These are phyloP conservation scores for Raffaelea albimanens DNA, from an alignment of 2,329 filamentous ascomycete species.

Conservation along the genomic window DNA sequence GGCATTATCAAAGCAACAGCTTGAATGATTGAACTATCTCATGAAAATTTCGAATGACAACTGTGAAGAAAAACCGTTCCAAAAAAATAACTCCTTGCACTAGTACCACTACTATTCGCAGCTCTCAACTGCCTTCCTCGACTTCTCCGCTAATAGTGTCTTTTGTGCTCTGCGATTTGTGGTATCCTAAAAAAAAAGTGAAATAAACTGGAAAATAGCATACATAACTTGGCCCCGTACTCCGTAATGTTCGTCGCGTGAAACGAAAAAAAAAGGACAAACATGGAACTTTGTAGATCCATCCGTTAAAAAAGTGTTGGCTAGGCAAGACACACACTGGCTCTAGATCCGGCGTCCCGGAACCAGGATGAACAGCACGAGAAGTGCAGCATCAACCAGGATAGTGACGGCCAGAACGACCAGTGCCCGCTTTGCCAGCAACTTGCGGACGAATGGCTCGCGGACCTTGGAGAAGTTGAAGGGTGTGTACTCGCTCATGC, in stretches of 20 bases:
- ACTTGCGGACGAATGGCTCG: conserved; percentile 81
- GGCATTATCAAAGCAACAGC: too few species aligned
- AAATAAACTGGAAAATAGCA: conserved; percentile 3
- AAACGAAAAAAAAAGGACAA: neutral
- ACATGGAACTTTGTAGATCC: neutral
- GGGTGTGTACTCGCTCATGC: conserved; percentile 92
- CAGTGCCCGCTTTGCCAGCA: conserved; percentile 73
- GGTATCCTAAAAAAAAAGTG: conserved; percentile 11
- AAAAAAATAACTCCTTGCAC: too few species aligned
- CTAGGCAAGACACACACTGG: too few species aligned
- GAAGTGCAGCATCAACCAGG: conserved; percentile 70
- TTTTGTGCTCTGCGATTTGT: conserved; percentile 1
- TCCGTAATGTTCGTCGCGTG: neutral
- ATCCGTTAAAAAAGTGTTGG: too few species aligned
- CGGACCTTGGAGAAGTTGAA: conserved; percentile 82
- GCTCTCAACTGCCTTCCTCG: neutral
- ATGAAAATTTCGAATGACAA: too few species aligned
- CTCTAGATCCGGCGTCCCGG: conserved; percentile 70
- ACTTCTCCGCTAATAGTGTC: neutral
- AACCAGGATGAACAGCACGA: conserved; percentile 87
- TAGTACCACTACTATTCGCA: too few species aligned
- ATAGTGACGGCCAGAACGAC: conserved; percentile 71
- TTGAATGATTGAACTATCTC: too few species aligned
- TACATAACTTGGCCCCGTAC: neutral
- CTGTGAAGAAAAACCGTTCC: too few species aligned